phyloP scores from a whole-genome alignment of 768 basidiomycete species.

The Asterophora lycoperdoides region DNA sequence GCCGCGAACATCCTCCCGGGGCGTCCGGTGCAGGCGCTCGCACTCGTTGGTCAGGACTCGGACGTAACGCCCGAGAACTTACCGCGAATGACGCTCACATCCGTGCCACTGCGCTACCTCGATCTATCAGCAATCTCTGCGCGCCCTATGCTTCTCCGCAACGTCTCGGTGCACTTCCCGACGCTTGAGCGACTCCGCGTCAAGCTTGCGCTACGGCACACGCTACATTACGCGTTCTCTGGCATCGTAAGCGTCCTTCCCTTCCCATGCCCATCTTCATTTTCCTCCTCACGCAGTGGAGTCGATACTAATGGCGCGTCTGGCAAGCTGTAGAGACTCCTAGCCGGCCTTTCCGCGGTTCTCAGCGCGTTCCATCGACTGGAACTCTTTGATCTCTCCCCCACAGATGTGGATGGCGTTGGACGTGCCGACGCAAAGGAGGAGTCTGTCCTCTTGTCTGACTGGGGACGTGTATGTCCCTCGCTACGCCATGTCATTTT shows the following conservation, averaged over 20 bases:
- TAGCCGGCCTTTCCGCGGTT: conserved; percentile 57
- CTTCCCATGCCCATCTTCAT: conserved; percentile 7
- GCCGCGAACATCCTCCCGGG: conserved; percentile 59
- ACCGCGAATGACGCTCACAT: conserved; percentile 43
- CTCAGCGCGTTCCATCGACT: conserved; percentile 47
- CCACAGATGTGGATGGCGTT: conserved; percentile 47
- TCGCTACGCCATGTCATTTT: conserved; percentile 50
- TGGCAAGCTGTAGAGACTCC: conserved; percentile 41
- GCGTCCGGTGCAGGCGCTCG: conserved; percentile 51
- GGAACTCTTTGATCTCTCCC: conserved; percentile 55
- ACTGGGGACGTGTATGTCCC: conserved; percentile 54
- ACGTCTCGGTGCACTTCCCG: conserved; percentile 48
- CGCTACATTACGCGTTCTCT: conserved; percentile 57
- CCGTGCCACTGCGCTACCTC: conserved; percentile 45
- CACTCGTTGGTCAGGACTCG: conserved; percentile 53
- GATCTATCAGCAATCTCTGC: conserved; percentile 60
- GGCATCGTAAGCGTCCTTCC: conserved; percentile 52
- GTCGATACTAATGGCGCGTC: conserved; percentile 1
- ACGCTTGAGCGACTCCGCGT: conserved; percentile 49
- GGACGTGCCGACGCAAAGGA: conserved; percentile 41
- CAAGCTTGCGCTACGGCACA: conserved; percentile 58
- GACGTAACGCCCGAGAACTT: conserved; percentile 52
- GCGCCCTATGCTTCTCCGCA: conserved; percentile 52
- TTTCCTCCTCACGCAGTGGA: neutral
- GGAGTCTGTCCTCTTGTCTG: conserved; percentile 46